These are phyloP conservation scores for Fragaria ananassa DNA, from an alignment of 306 rosid genomes.

Conservation along the genomic window DNA sequence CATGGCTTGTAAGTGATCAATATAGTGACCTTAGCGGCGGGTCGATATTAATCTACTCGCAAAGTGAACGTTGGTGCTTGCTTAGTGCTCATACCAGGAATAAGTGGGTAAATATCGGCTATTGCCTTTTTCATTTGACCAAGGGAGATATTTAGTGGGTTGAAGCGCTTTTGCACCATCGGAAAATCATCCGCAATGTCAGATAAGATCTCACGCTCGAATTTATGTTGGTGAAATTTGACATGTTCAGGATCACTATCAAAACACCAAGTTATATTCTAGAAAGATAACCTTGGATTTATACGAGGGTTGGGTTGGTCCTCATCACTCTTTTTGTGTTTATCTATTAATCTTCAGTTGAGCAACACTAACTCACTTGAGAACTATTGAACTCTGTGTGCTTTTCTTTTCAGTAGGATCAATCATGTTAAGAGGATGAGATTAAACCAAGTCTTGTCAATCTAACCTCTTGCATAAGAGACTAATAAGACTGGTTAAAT, in stretches of 20 bases:
- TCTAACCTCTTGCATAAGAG: neutral
- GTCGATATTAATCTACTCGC: neutral
- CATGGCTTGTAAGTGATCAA: slow-evolving; percentile 2
- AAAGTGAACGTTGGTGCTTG: neutral
- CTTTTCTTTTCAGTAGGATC: neutral
- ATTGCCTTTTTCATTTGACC: neutral
- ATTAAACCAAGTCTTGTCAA: slow-evolving; percentile 4
- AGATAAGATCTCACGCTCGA: neutral
- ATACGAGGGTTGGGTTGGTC: neutral
- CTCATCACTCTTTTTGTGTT: neutral
- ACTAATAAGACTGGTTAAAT: neutral
- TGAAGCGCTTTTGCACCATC: neutral
- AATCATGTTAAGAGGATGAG: slow-evolving; percentile 5
- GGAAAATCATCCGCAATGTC: neutral
- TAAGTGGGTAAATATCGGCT: neutral
- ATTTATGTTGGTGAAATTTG: neutral
- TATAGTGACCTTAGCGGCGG: neutral
- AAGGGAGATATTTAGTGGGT: slow-evolving; percentile 2
- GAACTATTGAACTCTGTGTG: neutral
- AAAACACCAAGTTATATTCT: neutral
- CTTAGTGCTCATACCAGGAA: slow-evolving; percentile 5
- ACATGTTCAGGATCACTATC: neutral
- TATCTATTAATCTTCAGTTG: neutral
- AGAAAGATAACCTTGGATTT: neutral
- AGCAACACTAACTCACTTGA: neutral